Percentiles rank a stretch among this genome's conserved stretches.
These are phyloP conservation scores for Cystofilobasidium ferigula DNA, from an alignment of 768 basidiomycete genomes.

Conservation along the genomic window DNA sequence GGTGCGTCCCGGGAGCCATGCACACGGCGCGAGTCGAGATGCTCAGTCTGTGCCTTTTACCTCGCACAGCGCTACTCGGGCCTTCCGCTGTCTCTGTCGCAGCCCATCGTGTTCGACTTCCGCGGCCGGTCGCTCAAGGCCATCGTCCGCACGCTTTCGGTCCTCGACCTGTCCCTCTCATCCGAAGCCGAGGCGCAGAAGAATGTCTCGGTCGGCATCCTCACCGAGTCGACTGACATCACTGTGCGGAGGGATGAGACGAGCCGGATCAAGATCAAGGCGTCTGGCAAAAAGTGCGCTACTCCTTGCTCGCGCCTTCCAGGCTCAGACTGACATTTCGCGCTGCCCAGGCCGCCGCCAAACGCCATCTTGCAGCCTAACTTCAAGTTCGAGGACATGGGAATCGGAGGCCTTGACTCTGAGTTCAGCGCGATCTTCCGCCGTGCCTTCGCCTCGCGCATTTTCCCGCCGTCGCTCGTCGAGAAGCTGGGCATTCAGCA, in stretches of 20 bases:
- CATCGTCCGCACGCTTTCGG: conserved; percentile 50
- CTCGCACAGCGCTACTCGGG: conserved; percentile 64
- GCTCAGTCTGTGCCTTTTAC: neutral
- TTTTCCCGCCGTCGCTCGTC: conserved; percentile 93
- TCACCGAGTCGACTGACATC: conserved; percentile 87
- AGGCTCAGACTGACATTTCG: neutral
- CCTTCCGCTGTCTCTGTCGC: conserved; percentile 56
- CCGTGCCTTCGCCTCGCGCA: conserved; percentile 91
- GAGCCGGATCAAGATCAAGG: conserved; percentile 78
- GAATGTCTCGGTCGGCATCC: conserved; percentile 47
- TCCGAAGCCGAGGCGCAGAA: conserved; percentile 32
- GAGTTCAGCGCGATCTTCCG: conserved; percentile 97
- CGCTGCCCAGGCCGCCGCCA: conserved; percentile 55
- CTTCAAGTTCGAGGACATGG: conserved; percentile 99
- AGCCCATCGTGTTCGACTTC: conserved; percentile 74
- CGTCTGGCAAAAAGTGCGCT: conserved; percentile 73
- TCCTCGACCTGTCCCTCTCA: conserved; percentile 48
- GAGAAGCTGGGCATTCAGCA: conserved; percentile 97
- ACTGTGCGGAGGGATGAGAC: conserved; percentile 72
- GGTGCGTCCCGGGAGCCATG: conserved; percentile 34
- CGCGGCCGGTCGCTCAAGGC: conserved; percentile 73
- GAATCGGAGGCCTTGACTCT: conserved; percentile 89
- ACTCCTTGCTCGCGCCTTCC: too few relatives aligned
- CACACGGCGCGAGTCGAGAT: too few relatives aligned
- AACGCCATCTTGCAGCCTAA: conserved; percentile 95